These are phyloP conservation scores for Tuber calosporum DNA, from an alignment of 495 filamentous ascomycete genomes.

Conservation along the genomic window DNA sequence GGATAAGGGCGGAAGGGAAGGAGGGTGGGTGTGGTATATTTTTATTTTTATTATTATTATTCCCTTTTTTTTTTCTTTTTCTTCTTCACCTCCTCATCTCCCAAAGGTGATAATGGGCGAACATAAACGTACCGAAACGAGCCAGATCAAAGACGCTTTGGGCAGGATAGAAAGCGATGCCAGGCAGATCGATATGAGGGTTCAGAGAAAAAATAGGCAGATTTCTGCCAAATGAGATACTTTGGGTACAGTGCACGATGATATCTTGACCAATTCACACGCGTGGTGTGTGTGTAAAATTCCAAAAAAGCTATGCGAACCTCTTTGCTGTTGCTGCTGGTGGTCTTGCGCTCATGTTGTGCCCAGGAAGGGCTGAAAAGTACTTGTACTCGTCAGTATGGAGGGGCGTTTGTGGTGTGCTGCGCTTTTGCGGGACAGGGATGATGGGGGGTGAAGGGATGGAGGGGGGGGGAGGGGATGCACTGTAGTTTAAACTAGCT, in stretches of 20 bases:
- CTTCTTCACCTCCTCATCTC: constrained; percentile 24
- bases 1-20: constrained; percentile 17
- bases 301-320: constrained; percentile 6
- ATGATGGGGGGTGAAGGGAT: constrained; percentile 12
- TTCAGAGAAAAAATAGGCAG: background rate
- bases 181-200: background rate
- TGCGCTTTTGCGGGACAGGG: constrained; percentile 5
- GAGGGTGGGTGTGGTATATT: constrained; percentile 10
- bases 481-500: constrained; percentile 4
- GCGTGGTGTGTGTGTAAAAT: constrained; percentile 9
- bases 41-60: constrained; percentile 14
- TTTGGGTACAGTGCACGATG: background rate
- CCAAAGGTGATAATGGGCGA: constrained; percentile 24
- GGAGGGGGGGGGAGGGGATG: constrained; percentile 19
- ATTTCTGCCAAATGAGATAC: background rate
- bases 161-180: constrained; percentile 32
- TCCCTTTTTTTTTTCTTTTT: constrained; percentile 8
- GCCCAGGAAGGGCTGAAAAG: constrained; percentile 12
- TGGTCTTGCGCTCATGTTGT: constrained; percentile 22
- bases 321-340: constrained; percentile 21
- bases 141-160: constrained; percentile 23
- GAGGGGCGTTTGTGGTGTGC: constrained; percentile 1
- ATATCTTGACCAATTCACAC: constrained; percentile 7
- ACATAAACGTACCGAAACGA: constrained; percentile 18
- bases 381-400: background rate